Evolutionary conservation across 495 filamentous ascomycete species (phyloP), one percentile per base, ranked within the genome.

Genomic region (Cenococcum geophilum): DNA sequence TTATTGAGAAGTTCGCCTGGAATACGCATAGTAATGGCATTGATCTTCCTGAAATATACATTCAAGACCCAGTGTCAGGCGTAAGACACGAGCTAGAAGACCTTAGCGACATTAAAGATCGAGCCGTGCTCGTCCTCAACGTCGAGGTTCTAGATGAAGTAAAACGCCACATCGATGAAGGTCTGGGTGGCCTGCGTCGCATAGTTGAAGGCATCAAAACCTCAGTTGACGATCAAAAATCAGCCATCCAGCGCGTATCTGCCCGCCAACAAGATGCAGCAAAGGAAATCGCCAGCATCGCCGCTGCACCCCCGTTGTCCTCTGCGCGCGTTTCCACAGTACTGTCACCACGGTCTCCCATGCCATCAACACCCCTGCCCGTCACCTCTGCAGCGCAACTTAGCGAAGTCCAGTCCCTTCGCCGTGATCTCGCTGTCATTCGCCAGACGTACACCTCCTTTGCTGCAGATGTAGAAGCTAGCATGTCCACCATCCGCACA

Each of bases 1-100:
- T 98, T 72, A 98, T 98, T 66, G 95, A 97, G 64, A 97, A 97
- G 68, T 98, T 98, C 68, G 91, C 91, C 6, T 98, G 95, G 91
- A 97, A 93, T 66, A 95, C 91, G 0, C 92, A 96, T 64, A 89
- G 86, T 67, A 92, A 97, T 70, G 93, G 95, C 22, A 85, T 83
- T 12, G 93, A 98, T 68, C 77, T 98, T 32, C 93, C 93, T 0
- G 93, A 97, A 67, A 96, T 98, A 32, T 96, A 97, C 72, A 92
- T 98, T 42, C 95, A 98, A 73, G 93, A 98, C 72, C 85, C 92
- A 5, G 80, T 96, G 11, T 96, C 92, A 9, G 95, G 93, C 4
- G 89, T 97, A 23, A 88, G 93, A 21, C 90, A 99, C 71, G 93
- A 97, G 71, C 76, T 99, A 37, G 93, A 99, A 71, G 93, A 97